Conservation (phyloP, 352 stramenopile species). For the Globisporangium acanthophoron region DNA sequence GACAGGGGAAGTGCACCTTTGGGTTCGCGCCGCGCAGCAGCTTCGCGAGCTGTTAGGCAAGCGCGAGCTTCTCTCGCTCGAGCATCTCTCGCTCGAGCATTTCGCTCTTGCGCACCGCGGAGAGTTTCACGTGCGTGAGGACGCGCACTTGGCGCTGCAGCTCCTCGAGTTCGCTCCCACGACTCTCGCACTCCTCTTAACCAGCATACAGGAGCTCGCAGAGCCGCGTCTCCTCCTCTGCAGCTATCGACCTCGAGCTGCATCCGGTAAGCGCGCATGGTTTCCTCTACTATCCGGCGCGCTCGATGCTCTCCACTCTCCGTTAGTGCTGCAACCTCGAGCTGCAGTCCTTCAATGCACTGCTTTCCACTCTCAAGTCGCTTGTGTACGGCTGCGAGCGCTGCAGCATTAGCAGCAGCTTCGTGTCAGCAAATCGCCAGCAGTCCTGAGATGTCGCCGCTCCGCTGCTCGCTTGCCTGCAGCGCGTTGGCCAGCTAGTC, state of each 20-base stretch:
- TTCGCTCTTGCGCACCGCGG: slow-evolving; percentile 6
- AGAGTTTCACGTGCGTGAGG: slow-evolving; percentile 1
- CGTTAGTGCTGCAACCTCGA: background rate
- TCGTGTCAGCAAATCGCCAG: background rate
- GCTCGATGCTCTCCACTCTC: background rate
- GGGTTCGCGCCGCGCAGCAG: slow-evolving; percentile 8
- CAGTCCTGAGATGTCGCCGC: background rate
- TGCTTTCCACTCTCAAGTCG: background rate
- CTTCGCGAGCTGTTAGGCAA: slow-evolving; percentile 17
- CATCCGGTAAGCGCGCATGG: background rate
- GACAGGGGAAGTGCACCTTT: background rate
- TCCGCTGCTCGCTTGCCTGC: background rate
- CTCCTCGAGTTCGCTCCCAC: background rate
- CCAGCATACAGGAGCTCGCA: slow-evolving; percentile 16
- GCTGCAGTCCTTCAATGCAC: background rate
- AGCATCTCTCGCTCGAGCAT: slow-evolving; percentile 4
- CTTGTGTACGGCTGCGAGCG: background rate
- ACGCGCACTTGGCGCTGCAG: slow-evolving; percentile 9
- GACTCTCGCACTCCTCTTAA: slow-evolving; percentile 12
- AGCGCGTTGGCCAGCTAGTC: background rate
- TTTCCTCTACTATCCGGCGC: background rate
- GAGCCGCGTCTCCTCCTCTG: slow-evolving; percentile 9
- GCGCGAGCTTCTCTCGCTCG: slow-evolving; percentile 7
- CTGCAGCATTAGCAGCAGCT: background rate
- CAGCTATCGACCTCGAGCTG: slow-evolving; percentile 2